These are phyloP conservation scores for Globisporangium middletonii DNA, from an alignment of 352 stramenopile genomes.

Conservation along the genomic window DNA sequence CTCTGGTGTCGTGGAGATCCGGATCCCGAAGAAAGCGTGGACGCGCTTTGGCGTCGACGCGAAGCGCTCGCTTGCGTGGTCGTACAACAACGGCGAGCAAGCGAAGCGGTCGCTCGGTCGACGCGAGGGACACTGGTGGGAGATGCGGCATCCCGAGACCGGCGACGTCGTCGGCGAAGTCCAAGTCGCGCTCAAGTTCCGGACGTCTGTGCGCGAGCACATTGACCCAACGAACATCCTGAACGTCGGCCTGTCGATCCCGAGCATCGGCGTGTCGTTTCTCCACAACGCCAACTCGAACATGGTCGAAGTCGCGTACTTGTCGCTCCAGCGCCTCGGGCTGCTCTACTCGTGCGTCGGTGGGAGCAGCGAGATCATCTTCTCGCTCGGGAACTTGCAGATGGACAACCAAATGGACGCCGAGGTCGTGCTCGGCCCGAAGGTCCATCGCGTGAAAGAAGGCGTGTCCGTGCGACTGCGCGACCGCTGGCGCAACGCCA, in stretches of 20 bases:
- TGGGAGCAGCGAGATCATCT: constrained; percentile 75
- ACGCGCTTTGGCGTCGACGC: constrained; percentile 55
- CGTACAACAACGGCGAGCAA: constrained; percentile 72
- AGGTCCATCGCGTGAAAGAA: constrained; percentile 80
- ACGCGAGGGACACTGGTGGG: constrained; percentile 82
- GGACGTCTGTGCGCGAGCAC: constrained; percentile 49
- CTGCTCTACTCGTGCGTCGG: constrained; percentile 74
- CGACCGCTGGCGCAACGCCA: constrained; percentile 77
- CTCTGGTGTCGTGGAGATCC: constrained; percentile 68
- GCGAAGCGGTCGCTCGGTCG: constrained; percentile 60
- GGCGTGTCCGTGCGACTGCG: constrained; percentile 80
- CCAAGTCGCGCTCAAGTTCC: constrained; percentile 79
- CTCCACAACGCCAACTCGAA: constrained; percentile 79
- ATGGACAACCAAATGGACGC: constrained; percentile 90
- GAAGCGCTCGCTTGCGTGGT: constrained; percentile 68
- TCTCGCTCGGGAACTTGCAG: constrained; percentile 80
- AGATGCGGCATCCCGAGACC: constrained; percentile 67
- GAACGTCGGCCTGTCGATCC: constrained; percentile 73
- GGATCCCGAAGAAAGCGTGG: constrained; percentile 82
- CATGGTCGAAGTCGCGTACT: constrained; percentile 84
- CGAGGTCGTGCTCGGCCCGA: constrained; percentile 77
- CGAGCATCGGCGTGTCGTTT: constrained; percentile 79
- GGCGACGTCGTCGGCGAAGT: constrained; percentile 76
- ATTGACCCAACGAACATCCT: constrained; percentile 53
- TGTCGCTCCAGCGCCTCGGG: constrained; percentile 73